phyloP scores from a whole-genome alignment of 2,329 filamentous ascomycete species.

The Paracoccidioides lutzii region DNA sequence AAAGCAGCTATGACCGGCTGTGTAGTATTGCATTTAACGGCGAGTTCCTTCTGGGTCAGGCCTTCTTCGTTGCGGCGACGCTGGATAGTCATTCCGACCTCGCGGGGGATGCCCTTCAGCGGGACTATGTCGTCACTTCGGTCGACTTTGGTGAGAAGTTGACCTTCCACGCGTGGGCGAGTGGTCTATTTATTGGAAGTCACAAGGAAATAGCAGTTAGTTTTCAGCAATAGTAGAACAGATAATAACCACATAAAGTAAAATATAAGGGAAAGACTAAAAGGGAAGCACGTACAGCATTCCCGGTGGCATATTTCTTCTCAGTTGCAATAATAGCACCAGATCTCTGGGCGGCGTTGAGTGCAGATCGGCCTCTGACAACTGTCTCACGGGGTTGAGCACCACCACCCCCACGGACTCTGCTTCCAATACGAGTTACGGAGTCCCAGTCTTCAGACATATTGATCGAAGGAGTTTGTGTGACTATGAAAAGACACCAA shows the following conservation, averaged over 20 bases:
- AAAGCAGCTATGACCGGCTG: conserved; percentile 68
- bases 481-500: background rate
- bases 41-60: conserved; percentile 84
- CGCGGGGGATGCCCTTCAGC: conserved; percentile 75
- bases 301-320: conserved; percentile 76
- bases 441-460: conserved; percentile 63
- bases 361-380: conserved; percentile 64
- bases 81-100: conserved; percentile 72
- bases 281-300: conserved; percentile 50
- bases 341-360: conserved; percentile 79
- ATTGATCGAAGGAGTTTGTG: background rate
- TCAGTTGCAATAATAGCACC: conserved; percentile 70
- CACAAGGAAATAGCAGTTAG: background rate
- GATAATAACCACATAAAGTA: background rate
- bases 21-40: conserved; percentile 81
- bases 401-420: conserved; percentile 54
- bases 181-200: conserved; percentile 25
- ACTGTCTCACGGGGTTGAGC: conserved; percentile 65
- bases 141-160: conserved; percentile 96
- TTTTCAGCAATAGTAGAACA: background rate
- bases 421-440: conserved; percentile 88
- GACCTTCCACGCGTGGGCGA: conserved; percentile 56
- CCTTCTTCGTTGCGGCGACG: conserved; percentile 66
- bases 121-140: conserved; percentile 95
- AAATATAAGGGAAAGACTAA: background rate